Percentiles rank a stretch among this genome's conserved stretches.
Evolutionary conservation across 371 early-diverging fungal genomes (phyloP).

Genomic region (Mucor racemosus): DNA sequence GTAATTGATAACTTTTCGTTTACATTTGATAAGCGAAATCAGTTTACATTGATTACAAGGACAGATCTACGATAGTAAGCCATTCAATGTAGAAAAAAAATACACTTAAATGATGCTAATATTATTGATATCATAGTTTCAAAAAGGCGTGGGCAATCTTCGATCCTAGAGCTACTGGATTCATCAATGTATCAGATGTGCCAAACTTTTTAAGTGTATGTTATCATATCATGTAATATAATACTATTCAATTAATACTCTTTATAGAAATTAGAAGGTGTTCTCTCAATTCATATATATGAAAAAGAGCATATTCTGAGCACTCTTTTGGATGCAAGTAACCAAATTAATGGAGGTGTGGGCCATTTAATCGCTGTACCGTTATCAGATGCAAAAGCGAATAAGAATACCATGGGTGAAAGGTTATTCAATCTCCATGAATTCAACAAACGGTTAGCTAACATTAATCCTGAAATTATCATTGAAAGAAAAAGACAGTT

Average conservation of each 20-base stretch:
- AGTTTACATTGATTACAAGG: slow-evolving; percentile 54
- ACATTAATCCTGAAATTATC: slow-evolving; percentile 41
- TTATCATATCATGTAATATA: not conserved
- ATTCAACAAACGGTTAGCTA: slow-evolving; percentile 37
- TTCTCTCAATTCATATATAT: slow-evolving; percentile 48
- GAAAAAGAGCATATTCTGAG: slow-evolving; percentile 40
- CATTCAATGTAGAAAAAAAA: not conserved
- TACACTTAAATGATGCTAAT: not conserved
- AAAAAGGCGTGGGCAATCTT: slow-evolving; percentile 53
- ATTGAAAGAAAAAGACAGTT: slow-evolving; percentile 38
- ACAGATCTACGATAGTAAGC: slow-evolving; percentile 50
- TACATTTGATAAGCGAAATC: slow-evolving; percentile 56
- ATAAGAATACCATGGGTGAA: slow-evolving; percentile 28
- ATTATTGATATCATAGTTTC: slow-evolving; percentile 30
- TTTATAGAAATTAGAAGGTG: slow-evolving; percentile 47
- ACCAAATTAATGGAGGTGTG: slow-evolving; percentile 29
- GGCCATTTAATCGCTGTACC: slow-evolving; percentile 28
- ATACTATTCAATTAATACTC: not conserved
- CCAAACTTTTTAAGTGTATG: slow-evolving; percentile 48
- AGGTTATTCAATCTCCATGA: slow-evolving; percentile 33
- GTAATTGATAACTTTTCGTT: slow-evolving; percentile 63
- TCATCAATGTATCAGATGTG: slow-evolving; percentile 43
- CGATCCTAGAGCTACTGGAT: slow-evolving; percentile 59
- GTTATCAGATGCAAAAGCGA: not conserved
- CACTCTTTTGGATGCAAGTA: slow-evolving; percentile 35